These are phyloP conservation scores for Mycotypha africana DNA, from an alignment of 371 early-diverging fungal genomes.

Conservation along the genomic window DNA sequence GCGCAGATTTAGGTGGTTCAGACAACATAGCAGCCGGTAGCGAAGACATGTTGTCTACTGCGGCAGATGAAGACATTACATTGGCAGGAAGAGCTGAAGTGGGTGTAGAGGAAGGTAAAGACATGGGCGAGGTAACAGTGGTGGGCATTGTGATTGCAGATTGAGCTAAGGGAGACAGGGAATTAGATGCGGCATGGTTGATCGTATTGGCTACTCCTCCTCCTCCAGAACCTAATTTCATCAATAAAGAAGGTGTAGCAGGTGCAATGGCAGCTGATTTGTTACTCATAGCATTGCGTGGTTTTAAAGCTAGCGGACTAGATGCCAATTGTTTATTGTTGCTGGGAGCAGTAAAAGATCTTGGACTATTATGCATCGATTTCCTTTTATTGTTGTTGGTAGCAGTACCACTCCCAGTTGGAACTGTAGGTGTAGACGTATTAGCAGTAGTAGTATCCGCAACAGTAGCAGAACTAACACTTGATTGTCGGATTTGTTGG, in stretches of 20 bases:
- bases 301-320: constrained; percentile 19
- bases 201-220: constrained; percentile 15
- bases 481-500: constrained; percentile 12
- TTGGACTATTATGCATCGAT: constrained; percentile 3
- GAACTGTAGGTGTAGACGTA: neutral
- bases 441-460: neutral
- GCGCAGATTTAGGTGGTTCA: neutral
- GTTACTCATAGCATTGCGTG: constrained; percentile 14
- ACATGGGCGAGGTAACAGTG: neutral
- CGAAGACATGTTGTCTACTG: constrained; percentile 31
- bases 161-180: neutral
- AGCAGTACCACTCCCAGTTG: constrained; percentile 9
- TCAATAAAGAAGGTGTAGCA: constrained; percentile 62
- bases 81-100: neutral
- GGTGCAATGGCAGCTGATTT: constrained; percentile 16
- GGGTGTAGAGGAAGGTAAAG: neutral
- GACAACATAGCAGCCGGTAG: constrained; percentile 39
- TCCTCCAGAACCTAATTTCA: constrained; percentile 51
- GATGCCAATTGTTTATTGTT: neutral
- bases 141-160: constrained; percentile 1
- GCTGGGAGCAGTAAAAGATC: no score
- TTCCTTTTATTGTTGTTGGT: neutral
- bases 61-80: constrained; percentile 8
- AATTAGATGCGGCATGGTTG: neutral
- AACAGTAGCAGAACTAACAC: neutral